These are phyloP conservation scores for Viola pubescens DNA, from an alignment of 441 rosid species.

Conservation along the genomic window DNA sequence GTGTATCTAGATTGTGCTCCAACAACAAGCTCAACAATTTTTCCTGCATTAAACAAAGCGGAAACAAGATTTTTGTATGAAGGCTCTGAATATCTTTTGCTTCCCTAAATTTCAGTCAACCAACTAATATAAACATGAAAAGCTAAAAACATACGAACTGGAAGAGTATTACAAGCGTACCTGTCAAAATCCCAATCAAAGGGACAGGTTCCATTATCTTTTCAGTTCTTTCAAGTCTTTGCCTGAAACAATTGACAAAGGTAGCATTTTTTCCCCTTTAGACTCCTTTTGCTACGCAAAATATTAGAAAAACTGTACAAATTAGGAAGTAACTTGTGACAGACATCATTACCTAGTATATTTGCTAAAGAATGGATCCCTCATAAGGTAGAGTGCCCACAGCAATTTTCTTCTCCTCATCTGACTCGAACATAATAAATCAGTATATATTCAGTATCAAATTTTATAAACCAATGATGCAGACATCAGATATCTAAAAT, in stretches of 20 bases:
- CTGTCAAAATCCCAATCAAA: constrained; percentile 61
- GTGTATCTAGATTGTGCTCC: constrained; percentile 89
- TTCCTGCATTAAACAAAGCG: constrained; percentile 36
- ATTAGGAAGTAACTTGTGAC: background rate
- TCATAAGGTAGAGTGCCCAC: constrained; percentile 91
- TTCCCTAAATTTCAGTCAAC: background rate
- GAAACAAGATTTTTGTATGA: background rate
- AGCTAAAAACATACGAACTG: background rate
- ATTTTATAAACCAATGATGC: background rate
- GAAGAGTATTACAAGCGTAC: constrained; percentile 25
- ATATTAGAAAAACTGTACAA: background rate
- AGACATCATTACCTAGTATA: constrained; percentile 50
- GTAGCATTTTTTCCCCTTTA: constrained; percentile 3
- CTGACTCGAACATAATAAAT: constrained; percentile 32
- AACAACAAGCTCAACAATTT: constrained; percentile 65
- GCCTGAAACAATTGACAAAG: constrained; percentile 38
- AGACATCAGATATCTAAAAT: too few species aligned
- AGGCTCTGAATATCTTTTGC: background rate
- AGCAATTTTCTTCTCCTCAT: constrained; percentile 69
- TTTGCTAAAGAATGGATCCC: constrained; percentile 90
- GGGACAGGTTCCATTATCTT: constrained; percentile 66
- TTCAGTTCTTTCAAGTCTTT: constrained; percentile 62
- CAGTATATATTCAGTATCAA: constrained; percentile 14
- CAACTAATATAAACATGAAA: background rate
- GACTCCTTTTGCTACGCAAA: background rate